Base-by-base conservation (phyloP, 257 asterid genomes). In the Knoxia roxburghii region DNA sequence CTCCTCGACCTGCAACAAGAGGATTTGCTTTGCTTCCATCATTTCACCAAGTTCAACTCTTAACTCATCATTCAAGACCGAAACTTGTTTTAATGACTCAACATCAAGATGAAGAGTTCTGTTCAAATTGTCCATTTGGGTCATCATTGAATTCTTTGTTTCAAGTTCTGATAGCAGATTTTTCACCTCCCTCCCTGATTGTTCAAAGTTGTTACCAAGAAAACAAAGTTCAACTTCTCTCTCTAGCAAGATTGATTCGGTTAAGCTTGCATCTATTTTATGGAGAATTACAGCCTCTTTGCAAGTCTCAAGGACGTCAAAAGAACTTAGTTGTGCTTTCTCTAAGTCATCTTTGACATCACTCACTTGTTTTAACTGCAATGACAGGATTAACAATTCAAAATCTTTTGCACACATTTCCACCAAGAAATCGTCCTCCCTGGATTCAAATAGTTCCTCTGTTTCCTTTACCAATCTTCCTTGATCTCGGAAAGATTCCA, bases 331-430 rank as follows among this genome's bases (percentile, higher is more conserved):
- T 37, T 75, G 72, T 45, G 77, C 64, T 23, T 48, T 74, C 76
- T 87, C 84, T 8, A 66, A 20, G 41, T 84, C 84, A 69, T 68
- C 82, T 71, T 79, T 82, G 68, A 65, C 60, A 35, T 73, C 70
- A 69, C 56, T 70, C 75, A 67, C 75, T 77, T 87, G 84, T 69
- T 82, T 79, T 67, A 87, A 81, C 85, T 84, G 88, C 11, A 79
- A 66, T 37, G 82, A 84, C 75, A 91, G 70, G 76, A 84, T 70
- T 58, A 87, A 75, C 35, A 73, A 69, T 65, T 83, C 91, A 68
- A 88, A 76, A 35, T 87, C 95, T 70, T 84, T 93, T 7, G 91
- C 88, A 57, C 37, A 67, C 65, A 77, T 58, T 30, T 88, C 87
- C 76, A 65, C 66, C 72, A 81, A 61, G 66, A 86, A 70, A 74